Conservation (phyloP, 352 stramenopile genomes). For the Phytophthora pistaciae region DNA sequence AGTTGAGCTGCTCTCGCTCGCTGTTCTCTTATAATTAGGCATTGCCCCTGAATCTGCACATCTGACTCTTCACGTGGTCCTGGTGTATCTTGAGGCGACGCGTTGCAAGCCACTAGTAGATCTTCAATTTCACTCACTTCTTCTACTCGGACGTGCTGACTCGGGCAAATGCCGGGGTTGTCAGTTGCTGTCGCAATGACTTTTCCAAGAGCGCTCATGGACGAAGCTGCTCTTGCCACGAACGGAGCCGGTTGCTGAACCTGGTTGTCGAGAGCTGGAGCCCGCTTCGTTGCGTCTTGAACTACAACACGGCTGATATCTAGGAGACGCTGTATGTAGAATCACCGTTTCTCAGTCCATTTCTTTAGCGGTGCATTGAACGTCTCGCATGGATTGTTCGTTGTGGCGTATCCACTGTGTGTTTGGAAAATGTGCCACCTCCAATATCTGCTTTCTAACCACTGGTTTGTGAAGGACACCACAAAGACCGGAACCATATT, state of each 20-base stretch:
- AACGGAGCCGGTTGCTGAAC: not conserved
- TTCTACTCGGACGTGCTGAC: no score
- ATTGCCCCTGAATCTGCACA: no score
- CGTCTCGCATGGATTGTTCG: no score
- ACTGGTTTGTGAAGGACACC: not conserved
- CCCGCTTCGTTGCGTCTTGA: not conserved
- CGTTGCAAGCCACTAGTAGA: no score
- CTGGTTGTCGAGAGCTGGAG: not conserved
- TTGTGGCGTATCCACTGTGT: not conserved
- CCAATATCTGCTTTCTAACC: not conserved
- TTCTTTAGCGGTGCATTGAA: not conserved
- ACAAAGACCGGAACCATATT: not conserved
- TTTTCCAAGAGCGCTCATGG: no score
- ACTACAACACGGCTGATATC: not conserved
- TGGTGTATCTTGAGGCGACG: no score
- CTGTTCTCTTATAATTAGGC: not conserved
- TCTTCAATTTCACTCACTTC: no score
- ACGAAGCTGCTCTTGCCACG: not conserved
- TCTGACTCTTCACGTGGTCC: no score
- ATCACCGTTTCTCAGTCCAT: not conserved
- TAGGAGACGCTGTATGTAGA: not conserved
- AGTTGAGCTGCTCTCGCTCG: constrained; percentile 3
- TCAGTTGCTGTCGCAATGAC: no score
- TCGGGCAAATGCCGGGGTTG: no score
- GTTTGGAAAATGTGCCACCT: not conserved